Conservation (phyloP, 2,329 filamentous ascomycete species). For the Phialemoniopsis sp. region DNA sequence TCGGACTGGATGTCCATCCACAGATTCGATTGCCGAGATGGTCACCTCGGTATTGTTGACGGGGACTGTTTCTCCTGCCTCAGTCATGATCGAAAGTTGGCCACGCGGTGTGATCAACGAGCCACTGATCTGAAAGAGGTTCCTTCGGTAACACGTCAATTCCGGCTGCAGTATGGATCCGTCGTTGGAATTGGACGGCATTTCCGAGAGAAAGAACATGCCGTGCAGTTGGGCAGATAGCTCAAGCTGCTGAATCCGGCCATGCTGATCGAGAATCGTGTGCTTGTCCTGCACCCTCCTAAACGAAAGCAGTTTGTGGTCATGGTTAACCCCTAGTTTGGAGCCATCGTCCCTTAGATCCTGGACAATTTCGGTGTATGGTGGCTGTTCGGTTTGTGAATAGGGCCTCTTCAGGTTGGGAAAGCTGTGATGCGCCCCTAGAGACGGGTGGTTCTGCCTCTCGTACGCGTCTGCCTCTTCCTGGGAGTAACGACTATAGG, state of each 20-base stretch:
- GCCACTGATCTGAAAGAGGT: conserved; percentile 93
- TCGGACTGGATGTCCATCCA: conserved; percentile 86
- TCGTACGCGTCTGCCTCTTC: conserved; percentile 53
- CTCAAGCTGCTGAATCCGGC: conserved; percentile 57
- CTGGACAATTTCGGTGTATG: conserved; percentile 58
- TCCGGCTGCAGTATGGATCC: conserved; percentile 65
- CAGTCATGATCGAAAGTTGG: conserved; percentile 75
- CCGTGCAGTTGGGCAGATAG: conserved; percentile 73
- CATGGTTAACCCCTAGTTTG: conserved; percentile 53
- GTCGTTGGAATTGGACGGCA: conserved; percentile 60
- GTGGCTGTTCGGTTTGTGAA: conserved; percentile 48
- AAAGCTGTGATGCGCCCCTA: conserved; percentile 47
- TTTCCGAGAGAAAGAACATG: conserved; percentile 86
- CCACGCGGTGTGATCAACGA: conserved; percentile 77
- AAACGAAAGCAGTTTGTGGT: conserved; percentile 58
- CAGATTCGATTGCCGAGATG: conserved; percentile 90
- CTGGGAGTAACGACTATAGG: conserved; percentile 50
- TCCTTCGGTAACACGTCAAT: conserved; percentile 91
- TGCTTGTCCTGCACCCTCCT: conserved; percentile 54
- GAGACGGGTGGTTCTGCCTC: conserved; percentile 38
- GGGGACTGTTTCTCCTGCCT: conserved; percentile 78
- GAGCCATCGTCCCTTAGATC: conserved; percentile 55
- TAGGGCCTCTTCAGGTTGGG: conserved; percentile 54
- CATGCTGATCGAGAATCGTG: conserved; percentile 56
- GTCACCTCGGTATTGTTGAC: conserved; percentile 81